Evolutionary conservation across 1,284 basidiomycete genomes (phyloP), one percentile per base, ranked within the genome.

Genomic region (Salmacisia buchloeana): DNA sequence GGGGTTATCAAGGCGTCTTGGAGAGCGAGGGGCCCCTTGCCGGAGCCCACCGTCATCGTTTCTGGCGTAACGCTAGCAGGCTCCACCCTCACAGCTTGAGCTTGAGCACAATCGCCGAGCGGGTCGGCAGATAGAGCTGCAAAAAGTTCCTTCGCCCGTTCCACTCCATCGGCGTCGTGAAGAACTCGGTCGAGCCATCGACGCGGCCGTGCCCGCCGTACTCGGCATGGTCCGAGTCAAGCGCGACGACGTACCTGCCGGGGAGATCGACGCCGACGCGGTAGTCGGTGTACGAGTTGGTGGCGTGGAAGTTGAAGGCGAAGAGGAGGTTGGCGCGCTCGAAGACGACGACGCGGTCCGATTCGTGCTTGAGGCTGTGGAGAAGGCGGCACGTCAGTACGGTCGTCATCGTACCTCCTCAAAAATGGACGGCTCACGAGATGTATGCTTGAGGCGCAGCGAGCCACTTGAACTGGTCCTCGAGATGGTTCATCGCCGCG

Each of bases 251-350:
- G 81, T 97, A 97, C 81, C 92, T 87, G n/a, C 94, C 94, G 12
- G 89, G 82, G 61, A 82, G 85, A 33, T 97, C 89, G 15, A 94
- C 87, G 4, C 94, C 94, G 58, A 97, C 87, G 41, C 94, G 86
- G 81, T 97, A 98, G 81, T 97, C 92, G 46, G 88, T 87, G 82
- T 88, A 98, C 62, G 91, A 93, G 54, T 91, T 82, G 15, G 85
- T 87, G 2, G 91, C 87, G 81, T 96, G 88, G 85, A 97, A 96
- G 82, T 98, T 98, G 86, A 97, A 97, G 70, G 97, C 85, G 82
- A 97, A 98, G 46, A 98, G 82, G 58, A 97, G 83, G 33, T 89
- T 90, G 13, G 89, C 94, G 58, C 94, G 88, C 83, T 98, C 94
- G 75, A 88, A 97, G 1, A 91, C 93, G 72, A 98, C 84, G 60